phyloP scores from a whole-genome alignment of 2,329 filamentous ascomycete genomes.

The Phaeosphaeria sp. region DNA sequence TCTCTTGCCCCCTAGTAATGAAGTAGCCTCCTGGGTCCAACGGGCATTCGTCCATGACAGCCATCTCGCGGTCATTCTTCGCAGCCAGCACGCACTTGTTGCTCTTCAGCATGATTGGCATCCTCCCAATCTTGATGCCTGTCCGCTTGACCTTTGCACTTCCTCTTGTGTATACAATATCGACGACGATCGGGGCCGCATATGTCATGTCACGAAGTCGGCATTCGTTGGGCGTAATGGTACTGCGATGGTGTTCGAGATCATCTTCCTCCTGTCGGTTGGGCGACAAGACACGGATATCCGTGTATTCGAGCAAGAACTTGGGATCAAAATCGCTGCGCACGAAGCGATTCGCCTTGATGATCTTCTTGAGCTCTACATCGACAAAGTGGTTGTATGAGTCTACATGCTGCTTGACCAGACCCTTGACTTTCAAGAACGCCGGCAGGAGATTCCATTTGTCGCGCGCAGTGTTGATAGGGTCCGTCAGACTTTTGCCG shows the following conservation, averaged over 20 bases:
- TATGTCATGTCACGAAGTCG: conserved; percentile 98
- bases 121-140: conserved; percentile 80
- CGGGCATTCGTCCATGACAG: conserved; percentile 90
- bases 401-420: conserved; percentile 97
- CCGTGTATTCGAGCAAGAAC: conserved; percentile 89
- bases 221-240: conserved; percentile 92
- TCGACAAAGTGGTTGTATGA: conserved; percentile 99
- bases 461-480: conserved; percentile 76
- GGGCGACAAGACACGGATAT: conserved; percentile 86
- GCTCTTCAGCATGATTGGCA: conserved; percentile 97
- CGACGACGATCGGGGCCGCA: conserved; percentile 89
- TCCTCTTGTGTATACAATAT: conserved; percentile 88
- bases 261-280: conserved; percentile 79
- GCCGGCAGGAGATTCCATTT: conserved; percentile 97
- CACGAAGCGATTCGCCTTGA: conserved; percentile 87
- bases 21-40: conserved; percentile 98
- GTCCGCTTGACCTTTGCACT: conserved; percentile 76
- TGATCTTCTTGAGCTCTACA: conserved; percentile 95
- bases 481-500: conserved; percentile 70
- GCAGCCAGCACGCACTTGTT: conserved; percentile 87
- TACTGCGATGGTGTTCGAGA: conserved; percentile 55
- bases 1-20: conserved; percentile 96
- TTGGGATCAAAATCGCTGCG: conserved; percentile 90
- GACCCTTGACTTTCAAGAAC: conserved; percentile 96
- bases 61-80: conserved; percentile 88